Base-by-base conservation (phyloP, 768 basidiomycete genomes). In the Guyanaporus albipodus region DNA sequence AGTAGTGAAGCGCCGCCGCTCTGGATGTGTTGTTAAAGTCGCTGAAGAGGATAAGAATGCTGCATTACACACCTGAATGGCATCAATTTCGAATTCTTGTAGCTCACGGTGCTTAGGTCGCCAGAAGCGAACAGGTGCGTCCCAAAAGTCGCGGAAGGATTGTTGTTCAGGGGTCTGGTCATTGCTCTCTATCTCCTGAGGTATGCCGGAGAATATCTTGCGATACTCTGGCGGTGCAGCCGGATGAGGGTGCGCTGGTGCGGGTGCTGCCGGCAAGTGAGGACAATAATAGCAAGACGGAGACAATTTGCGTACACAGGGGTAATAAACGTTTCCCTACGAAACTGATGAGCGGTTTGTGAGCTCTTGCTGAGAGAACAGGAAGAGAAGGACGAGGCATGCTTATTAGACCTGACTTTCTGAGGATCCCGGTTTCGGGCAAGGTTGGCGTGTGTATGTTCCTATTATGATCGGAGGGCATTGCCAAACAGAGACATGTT, bases 1-100 rank as follows among this genome's bases (percentile, higher is more conserved):
- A 56, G 64, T 39, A 78, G 60, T 14, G 83, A 80, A 14, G 85
- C 86, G 24, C 85, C 86, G 17, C 86, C 86, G 46, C 76, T 86
- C 85, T 61, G 39, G 0, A 24, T 48, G 44, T 17, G 27, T 42
- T 23, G 40, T 49, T 40, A 49, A 21, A 19, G 32, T 41, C 36
- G 17, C 39, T 21, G 6, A 12, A 19, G 47, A 21, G 19, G 19
- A 47, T 33, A 9, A n/a, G 14, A 8, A 31, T 26, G 15, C 15
- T 34, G 12, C 14, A 24, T 76, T n/a, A 21, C 77, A 63, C 54
- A 85, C 86, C 72, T 78, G 66, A 47, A 88, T 70, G 14, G 83
- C 79, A 11, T 85, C 77, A 44, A 87, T 82, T 66, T 88, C 86
- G 3, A 52, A 56, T 15, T 83, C 72, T 22, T 75, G 72, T 11